phyloP scores from a whole-genome alignment of 805 yeast genomes.

The Metschnikowia drakensbergensis region DNA sequence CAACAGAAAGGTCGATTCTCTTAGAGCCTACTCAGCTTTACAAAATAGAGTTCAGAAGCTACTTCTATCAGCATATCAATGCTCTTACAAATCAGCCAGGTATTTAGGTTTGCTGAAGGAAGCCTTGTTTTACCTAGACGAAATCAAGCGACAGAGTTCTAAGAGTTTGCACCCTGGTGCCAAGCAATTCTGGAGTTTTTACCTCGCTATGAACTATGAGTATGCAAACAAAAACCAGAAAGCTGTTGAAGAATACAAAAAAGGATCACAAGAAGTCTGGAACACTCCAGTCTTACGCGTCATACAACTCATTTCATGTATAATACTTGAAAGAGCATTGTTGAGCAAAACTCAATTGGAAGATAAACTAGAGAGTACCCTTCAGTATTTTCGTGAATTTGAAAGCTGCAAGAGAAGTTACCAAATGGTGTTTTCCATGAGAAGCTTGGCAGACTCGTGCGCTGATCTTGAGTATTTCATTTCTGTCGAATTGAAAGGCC shows the following conservation, averaged over 20 bases:
- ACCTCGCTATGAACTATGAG: slow-evolving; percentile 10
- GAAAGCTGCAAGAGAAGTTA: neutral
- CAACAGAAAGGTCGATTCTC: slow-evolving; percentile 36
- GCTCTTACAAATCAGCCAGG: slow-evolving; percentile 37
- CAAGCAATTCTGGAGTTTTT: slow-evolving; percentile 18
- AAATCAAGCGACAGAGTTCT: slow-evolving; percentile 39
- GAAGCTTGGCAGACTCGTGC: slow-evolving; percentile 1
- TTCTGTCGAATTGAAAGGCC: neutral
- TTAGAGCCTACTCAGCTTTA: slow-evolving; percentile 20
- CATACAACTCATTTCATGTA: neutral
- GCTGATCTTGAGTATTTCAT: slow-evolving; percentile 4
- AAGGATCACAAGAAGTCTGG: slow-evolving; percentile 2
- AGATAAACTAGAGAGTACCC: neutral
- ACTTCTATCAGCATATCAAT: slow-evolving; percentile 37
- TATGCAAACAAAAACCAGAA: slow-evolving; percentile 14
- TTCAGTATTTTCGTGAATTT: neutral
- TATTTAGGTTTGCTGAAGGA: slow-evolving; percentile 58
- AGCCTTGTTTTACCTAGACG: slow-evolving; percentile 50
- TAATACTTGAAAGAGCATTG: neutral
- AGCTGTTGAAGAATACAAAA: slow-evolving; percentile 1
- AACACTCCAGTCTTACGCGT: slow-evolving; percentile 1
- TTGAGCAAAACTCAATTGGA: neutral
- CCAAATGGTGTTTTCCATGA: neutral
- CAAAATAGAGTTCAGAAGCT: slow-evolving; percentile 36
- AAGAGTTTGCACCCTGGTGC: slow-evolving; percentile 21